Evolutionary conservation across 2,329 filamentous ascomycete genomes (phyloP), one percentile per base, ranked within the genome.

Genomic region (Botrytis pseudocinerea): DNA sequence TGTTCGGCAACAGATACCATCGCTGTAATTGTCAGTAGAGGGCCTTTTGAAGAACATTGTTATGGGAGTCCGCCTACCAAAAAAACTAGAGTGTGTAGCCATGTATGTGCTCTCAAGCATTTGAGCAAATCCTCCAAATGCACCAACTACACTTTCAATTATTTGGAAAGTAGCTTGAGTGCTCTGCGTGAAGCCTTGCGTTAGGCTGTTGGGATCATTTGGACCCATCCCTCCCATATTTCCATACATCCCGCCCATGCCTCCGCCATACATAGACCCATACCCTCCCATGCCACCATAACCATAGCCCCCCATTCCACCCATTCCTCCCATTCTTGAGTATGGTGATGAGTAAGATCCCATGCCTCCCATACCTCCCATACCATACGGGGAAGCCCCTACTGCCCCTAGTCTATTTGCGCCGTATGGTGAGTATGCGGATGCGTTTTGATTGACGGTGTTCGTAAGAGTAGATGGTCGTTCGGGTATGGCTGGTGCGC

Each of bases 61-160:
- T 10, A 9, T 16, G 57, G 42, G 32, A 54, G 40, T 20, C 6
- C 60, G 83, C 92, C 79, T 88, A 97, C 94, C 95, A 80, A 98
- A 99, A 83, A 99, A 99, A 71, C 94, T 97, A 9, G 95, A 98
- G 83, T 99, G 96, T 0, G 96, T 99, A 44, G 97, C 96, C 97
- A 99, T 99, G 80, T 98, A 99, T 18, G 96, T 98, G 85, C 96
- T 98, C 84, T 99, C 96, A 42, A 99, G 87, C 96, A 99, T 99
- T 85, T 99, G 96, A 20, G 97, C 94, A 81, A 99, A 98, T 0
- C 97, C 96, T 32, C 95, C 95, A 85, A 99, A 99, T 3, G 96
- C 95, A 38, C 94, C 93, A 22, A 99, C 96, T 73, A 99, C 93
- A 78, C 95, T 96, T 84, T 99, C 96, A 69, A 99, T 94, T 87